Evolutionary conservation across 345 rosid species (phyloP), one percentile per base, ranked within the genome.

Genomic region (Gossypium ekmanianum): DNA sequence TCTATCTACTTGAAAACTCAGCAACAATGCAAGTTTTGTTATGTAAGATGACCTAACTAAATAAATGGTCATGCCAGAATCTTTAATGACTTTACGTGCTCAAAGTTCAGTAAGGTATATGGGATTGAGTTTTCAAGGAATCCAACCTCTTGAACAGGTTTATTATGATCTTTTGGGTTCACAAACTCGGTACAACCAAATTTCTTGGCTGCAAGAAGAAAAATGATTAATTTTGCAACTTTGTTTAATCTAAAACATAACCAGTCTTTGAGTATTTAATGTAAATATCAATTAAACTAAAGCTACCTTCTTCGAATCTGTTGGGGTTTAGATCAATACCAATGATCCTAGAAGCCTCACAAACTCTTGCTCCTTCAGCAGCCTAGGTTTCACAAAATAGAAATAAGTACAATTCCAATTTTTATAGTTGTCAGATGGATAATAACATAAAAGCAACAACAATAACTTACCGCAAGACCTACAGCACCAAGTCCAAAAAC

Each of bases 401-500:
- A 44, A 47, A 1, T 3, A 43, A 67, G n/a, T 34, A 75, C 26
- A n/a, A 22, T 14, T 57, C 3, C 16, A 20, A 67, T 0, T 55
- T 50, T 16, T 41, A 62, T 13, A 61, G n/a, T 18, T 51, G 4
- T 11, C 16, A 7, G 3, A 27, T 17, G 39, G 34, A 45, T 8
- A 57, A 65, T 34, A 11, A 61, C 14, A 39, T 27, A 27, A 24
- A 58, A 64, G 51, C 74, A 68, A 64, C 24, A 29, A 39, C 34
- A 70, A 61, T 4, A 64, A 78, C 86, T 77, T 56, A 88, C 88
- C 9, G 88, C 93, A 8, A 92, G 92, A 67, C 94, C 94, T 74
- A 92, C 93, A 64, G 97, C 89, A 61, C 93, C 97, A n/a, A 92
- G 80, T n/a, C 97, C 94, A 17, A 90, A 92, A 51, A 92, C 14